These are phyloP conservation scores for Cryptosporidium sp. DNA, from an alignment of 169 alveolate species.

Conservation along the genomic window DNA sequence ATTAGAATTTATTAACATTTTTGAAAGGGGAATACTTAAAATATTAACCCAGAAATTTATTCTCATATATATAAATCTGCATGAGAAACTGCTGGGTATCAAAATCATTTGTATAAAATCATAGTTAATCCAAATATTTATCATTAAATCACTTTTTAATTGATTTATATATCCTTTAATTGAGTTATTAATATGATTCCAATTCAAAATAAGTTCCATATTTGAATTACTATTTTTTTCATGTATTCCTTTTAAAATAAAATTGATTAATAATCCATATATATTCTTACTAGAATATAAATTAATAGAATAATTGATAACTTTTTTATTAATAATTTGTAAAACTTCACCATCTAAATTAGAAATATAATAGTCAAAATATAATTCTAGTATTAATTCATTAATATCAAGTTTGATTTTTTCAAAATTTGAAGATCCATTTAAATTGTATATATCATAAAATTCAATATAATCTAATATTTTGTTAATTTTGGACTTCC, in stretches of 20 bases:
- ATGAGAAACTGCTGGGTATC: slow-evolving; percentile 26
- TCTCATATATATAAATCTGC: slow-evolving; percentile 6
- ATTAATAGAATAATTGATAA: slow-evolving; percentile 10
- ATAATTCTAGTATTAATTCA: neutral
- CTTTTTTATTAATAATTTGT: slow-evolving; percentile 3
- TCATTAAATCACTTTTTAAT: neutral
- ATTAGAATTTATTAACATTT: neutral
- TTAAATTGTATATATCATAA: neutral
- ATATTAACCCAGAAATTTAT: slow-evolving; percentile 38
- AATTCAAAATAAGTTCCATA: slow-evolving; percentile 21
- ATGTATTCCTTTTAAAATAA: slow-evolving; percentile 8
- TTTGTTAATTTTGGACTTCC: neutral
- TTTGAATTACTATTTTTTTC: neutral
- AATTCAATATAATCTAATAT: slow-evolving; percentile 1
- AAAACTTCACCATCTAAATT: neutral
- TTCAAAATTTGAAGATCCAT: neutral
- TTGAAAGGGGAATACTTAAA: slow-evolving; percentile 54
- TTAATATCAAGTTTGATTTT: neutral
- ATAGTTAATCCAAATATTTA: slow-evolving; percentile 25
- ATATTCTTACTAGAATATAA: slow-evolving; percentile 4
- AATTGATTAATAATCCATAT: slow-evolving; percentile 26
- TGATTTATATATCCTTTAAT: slow-evolving; percentile 62
- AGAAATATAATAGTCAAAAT: slow-evolving; percentile 20
- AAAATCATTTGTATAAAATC: slow-evolving; percentile 17
- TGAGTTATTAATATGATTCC: slow-evolving; percentile 51